Base-by-base conservation (phyloP, 768 basidiomycete genomes). In the Auriculariales sp. region DNA sequence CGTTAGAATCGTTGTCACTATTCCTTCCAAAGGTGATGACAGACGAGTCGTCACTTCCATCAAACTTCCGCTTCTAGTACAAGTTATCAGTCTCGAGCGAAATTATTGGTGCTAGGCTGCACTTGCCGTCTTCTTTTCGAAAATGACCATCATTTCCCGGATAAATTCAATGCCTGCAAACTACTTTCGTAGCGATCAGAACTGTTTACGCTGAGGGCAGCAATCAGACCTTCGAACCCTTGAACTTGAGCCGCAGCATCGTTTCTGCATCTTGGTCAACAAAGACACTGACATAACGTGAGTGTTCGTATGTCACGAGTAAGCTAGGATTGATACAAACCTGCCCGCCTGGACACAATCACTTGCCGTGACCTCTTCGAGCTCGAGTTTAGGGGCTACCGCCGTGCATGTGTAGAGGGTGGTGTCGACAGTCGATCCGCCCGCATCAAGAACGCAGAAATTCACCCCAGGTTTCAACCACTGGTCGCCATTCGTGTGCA, bases 71-170 rank as follows among this genome's bases (percentile, higher is more conserved):
- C 28, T 51, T 51, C n/a, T n/a, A n/a, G n/a, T n/a, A n/a, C n/a
- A n/a, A n/a, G n/a, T n/a, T n/a, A n/a, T n/a, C n/a, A n/a, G n/a
- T n/a, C n/a, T n/a, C n/a, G n/a, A n/a, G n/a, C n/a, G n/a, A n/a
- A n/a, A n/a, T n/a, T n/a, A n/a, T n/a, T n/a, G n/a, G n/a, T n/a
- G n/a, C n/a, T n/a, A n/a, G n/a, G n/a, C n/a, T n/a, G n/a, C n/a
- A n/a, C n/a, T n/a, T n/a, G n/a, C n/a, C 42, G 50, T 51, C 50
- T 46, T 51, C 27, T 46, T 44, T 29, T 51, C 50, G 19, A 51
- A 51, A 29, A 30, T 44, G 7, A 17, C 39, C 24, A 51, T 35
- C 39, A 51, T 51, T 12, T 29, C 39, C 4, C 31, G 28, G 6
- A 51, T 51, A 25, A 28, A 28, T 14, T 51, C 50, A 27, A 46